Percentiles rank a stretch among this genome's conserved stretches.
These are phyloP conservation scores for Chlamydomonas sp. DNA, from an alignment of 139 green algal species.

Conservation along the genomic window DNA sequence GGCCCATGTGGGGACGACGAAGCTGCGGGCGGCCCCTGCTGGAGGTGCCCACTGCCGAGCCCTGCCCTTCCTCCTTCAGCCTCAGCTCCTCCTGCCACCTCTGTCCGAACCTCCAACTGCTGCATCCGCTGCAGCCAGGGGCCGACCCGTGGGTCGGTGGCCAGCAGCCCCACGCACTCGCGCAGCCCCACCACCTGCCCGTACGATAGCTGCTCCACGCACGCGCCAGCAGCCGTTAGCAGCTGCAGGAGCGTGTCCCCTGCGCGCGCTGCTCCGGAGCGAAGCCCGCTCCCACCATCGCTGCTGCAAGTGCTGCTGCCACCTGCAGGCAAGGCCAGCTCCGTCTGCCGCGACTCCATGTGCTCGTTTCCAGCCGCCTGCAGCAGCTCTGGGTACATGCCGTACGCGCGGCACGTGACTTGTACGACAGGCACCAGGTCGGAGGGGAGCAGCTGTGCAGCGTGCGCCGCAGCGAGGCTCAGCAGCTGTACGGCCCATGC, in stretches of 20 bases:
- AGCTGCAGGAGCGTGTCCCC: neutral
- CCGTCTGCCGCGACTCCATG: neutral
- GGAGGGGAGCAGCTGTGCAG: neutral
- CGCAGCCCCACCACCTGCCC: conserved; percentile 1
- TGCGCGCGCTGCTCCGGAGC: neutral
- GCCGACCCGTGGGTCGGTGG: neutral
- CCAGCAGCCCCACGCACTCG: neutral
- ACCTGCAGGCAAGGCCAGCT: neutral
- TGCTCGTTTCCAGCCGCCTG: neutral
- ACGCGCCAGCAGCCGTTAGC: neutral
- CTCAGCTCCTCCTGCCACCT: neutral
- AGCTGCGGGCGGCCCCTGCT: too few species aligned
- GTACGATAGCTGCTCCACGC: neutral
- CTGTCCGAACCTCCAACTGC: too few species aligned
- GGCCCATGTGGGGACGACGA: too few species aligned
- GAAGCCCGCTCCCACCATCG: neutral
- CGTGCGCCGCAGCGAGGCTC: neutral
- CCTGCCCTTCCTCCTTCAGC: too few species aligned
- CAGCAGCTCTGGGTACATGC: neutral
- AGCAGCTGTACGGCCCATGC: neutral
- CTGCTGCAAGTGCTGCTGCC: neutral
- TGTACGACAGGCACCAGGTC: conserved; percentile 11
- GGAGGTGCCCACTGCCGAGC: too few species aligned
- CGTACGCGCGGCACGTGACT: conserved; percentile 14
- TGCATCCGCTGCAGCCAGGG: neutral